Percentiles rank a stretch among this genome's conserved stretches.
Evolutionary conservation across 129 eudicot genomes (phyloP).

Genomic region (Gnaphalium uliginosum): DNA sequence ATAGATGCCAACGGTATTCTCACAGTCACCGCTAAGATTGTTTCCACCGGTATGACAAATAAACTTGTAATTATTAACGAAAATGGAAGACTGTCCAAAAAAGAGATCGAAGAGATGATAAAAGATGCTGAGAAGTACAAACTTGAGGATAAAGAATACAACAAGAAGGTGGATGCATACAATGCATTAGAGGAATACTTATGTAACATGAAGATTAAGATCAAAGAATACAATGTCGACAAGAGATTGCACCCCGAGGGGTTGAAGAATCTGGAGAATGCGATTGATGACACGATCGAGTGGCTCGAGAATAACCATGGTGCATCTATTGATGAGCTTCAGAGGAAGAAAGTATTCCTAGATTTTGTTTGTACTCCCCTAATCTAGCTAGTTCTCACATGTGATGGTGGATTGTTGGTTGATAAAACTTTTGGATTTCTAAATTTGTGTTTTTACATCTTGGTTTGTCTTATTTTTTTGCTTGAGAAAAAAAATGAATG

Average conservation of each 20-base stretch:
- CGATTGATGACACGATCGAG: background rate
- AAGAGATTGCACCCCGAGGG: background rate
- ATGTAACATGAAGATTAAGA: conserved; percentile 19
- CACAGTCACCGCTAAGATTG: background rate
- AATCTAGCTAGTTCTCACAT: background rate
- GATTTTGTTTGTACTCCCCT: background rate
- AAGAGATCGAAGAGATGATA: conserved; percentile 12
- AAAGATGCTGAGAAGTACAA: conserved; percentile 13
- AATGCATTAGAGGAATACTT: conserved; percentile 19
- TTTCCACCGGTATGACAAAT: background rate
- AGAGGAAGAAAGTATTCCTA: background rate
- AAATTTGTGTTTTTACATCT: background rate
- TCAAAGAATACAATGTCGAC: background rate
- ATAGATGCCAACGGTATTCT: conserved; percentile 18
- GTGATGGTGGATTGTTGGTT: background rate
- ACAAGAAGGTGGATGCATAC: background rate
- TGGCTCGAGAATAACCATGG: background rate
- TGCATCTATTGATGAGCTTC: background rate
- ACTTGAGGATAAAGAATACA: conserved; percentile 19
- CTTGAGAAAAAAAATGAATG: no score
- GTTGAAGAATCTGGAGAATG: background rate
- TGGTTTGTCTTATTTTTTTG: background rate
- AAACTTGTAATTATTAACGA: background rate
- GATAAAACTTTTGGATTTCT: background rate
- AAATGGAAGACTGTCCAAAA: conserved; percentile 12